phyloP scores from a whole-genome alignment of 2,329 filamentous ascomycete genomes.

The Colletotrichum noveboracense region DNA sequence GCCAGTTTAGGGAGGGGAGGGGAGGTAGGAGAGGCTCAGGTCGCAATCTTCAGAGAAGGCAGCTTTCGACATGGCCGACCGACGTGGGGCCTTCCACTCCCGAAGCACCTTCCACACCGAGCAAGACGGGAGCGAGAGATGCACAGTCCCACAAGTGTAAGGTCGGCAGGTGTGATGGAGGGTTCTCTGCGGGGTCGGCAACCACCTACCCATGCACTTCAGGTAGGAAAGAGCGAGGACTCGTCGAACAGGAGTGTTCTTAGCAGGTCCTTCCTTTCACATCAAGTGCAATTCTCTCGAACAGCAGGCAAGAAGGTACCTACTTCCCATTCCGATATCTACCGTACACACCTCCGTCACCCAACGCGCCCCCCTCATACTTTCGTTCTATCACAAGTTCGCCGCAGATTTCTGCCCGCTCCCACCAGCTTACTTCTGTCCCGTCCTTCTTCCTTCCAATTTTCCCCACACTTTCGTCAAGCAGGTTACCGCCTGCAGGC shows the following conservation, averaged over 20 bases:
- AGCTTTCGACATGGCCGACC: too few relatives aligned
- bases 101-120: background rate
- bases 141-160: background rate
- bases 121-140: background rate
- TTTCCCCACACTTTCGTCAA: too few relatives aligned
- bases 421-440: background rate
- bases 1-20: too few relatives aligned
- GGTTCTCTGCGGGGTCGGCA: background rate
- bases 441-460: too few relatives aligned
- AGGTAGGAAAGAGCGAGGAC: background rate
- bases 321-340: background rate
- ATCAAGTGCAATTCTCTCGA: background rate
- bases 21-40: too few relatives aligned
- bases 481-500: too few relatives aligned
- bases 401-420: too few relatives aligned
- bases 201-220: background rate
- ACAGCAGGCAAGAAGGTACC: background rate
- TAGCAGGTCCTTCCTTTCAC: background rate
- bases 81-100: too few relatives aligned
- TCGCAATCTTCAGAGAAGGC: too few relatives aligned
- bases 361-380: too few relatives aligned
- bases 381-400: too few relatives aligned
- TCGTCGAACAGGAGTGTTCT: fast-evolving
- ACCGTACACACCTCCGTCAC: too few relatives aligned
- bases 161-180: background rate